Conservation (phyloP, 2,329 filamentous ascomycete genomes). For the Sporothrix mexicana region DNA sequence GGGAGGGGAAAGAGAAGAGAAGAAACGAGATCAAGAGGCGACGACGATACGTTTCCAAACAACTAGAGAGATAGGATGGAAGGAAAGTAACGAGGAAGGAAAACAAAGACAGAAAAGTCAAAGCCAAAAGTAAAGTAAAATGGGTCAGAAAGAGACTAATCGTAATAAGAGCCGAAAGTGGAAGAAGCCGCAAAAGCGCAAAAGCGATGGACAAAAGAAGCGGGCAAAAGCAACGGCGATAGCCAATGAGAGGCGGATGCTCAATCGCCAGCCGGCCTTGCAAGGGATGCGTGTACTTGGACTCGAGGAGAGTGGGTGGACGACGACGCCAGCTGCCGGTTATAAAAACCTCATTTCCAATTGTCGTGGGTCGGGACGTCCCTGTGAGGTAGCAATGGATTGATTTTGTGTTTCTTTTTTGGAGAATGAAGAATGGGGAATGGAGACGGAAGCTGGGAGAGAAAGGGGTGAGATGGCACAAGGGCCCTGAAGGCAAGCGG, state of each 20-base stretch:
- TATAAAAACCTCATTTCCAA: conserved; percentile 25
- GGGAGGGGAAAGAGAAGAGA: not conserved
- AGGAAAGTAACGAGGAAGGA: not conserved
- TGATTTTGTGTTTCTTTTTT: not conserved
- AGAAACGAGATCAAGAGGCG: not conserved
- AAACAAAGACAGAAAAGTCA: conserved; percentile 2
- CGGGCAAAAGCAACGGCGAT: conserved; percentile 23
- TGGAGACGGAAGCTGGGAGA: not conserved
- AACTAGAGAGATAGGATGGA: not conserved
- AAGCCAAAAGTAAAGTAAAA: not conserved
- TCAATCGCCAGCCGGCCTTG: not conserved
- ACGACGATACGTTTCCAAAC: not conserved
- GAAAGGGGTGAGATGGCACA: not conserved
- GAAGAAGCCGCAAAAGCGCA: conserved; percentile 4
- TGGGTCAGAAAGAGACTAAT: not conserved
- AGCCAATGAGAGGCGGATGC: conserved; percentile 11
- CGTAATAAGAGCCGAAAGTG: conserved; percentile 18
- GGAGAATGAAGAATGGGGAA: not conserved
- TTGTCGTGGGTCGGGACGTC: not conserved
- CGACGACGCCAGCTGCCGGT: conserved; percentile 3
- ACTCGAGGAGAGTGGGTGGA: not conserved
- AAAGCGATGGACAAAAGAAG: conserved; percentile 7
- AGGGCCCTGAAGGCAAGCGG: not conserved
- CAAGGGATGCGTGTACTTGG: not conserved
- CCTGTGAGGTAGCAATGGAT: not conserved